phyloP scores from a whole-genome alignment of 345 rosid species.

The Salix udensis region DNA sequence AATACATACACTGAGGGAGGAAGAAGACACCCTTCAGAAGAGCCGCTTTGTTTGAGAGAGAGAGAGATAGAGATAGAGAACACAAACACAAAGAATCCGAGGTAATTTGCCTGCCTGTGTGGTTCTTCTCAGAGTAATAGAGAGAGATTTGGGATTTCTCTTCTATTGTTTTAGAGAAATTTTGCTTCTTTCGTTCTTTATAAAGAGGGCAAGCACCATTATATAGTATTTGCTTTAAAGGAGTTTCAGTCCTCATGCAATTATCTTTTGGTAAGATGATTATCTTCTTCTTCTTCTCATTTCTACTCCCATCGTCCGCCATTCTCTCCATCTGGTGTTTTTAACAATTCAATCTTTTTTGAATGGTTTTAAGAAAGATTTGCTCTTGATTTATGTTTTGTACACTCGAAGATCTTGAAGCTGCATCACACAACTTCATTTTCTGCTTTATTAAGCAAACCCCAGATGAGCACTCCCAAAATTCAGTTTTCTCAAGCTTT shows the following conservation, averaged over 20 bases:
- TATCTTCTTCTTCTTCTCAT: background rate
- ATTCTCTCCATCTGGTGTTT: background rate
- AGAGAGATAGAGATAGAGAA: background rate
- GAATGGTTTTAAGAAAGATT: background rate
- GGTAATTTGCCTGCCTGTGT: background rate
- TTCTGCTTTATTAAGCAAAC: background rate
- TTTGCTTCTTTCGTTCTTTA: background rate
- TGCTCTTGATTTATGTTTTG: background rate
- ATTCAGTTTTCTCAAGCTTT: background rate
- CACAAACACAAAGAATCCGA: background rate
- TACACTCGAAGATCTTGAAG: constrained; percentile 9
- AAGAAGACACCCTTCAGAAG: background rate
- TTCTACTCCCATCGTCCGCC: background rate
- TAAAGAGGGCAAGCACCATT: background rate
- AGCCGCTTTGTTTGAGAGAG: background rate
- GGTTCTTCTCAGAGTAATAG: background rate
- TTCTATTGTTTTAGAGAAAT: background rate
- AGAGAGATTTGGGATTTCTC: background rate
- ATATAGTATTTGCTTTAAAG: background rate
- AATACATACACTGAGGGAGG: background rate
- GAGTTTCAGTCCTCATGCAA: constrained; percentile 16
- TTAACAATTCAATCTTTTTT: background rate
- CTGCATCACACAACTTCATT: background rate
- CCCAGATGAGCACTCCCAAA: background rate
- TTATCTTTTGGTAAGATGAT: constrained; percentile 13